Conservation (phyloP, 2,329 filamentous ascomycete genomes). For the Colletotrichum horii region DNA sequence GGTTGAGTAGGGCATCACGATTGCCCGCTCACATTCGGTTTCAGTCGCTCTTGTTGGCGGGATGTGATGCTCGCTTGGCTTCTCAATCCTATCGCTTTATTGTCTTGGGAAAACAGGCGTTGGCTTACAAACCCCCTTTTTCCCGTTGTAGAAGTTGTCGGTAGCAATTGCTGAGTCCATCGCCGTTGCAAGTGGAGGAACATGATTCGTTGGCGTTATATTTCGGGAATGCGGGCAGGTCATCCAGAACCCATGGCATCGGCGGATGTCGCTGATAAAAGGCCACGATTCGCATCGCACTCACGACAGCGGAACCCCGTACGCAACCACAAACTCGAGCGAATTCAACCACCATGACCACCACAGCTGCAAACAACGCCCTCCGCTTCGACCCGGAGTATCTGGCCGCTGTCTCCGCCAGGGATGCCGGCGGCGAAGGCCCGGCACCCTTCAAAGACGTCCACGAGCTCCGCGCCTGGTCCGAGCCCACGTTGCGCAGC, state of each 20-base stretch:
- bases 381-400: conserved; percentile 17
- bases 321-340: background rate
- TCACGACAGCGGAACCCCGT: background rate
- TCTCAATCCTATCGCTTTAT: background rate
- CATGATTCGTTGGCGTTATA: background rate
- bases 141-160: background rate
- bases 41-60: background rate
- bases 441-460: background rate
- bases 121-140: background rate
- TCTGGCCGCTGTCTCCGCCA: background rate
- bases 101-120: background rate
- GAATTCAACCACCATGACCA: background rate
- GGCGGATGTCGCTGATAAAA: background rate
- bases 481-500: background rate
- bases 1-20: background rate
- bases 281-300: background rate
- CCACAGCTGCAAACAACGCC: background rate
- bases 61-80: background rate
- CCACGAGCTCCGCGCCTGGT: background rate
- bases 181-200: background rate
- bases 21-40: background rate
- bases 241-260: background rate
- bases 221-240: conserved; percentile 12
- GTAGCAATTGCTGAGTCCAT: background rate
- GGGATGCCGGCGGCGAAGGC: background rate